Percentiles rank a stretch among this genome's conserved stretches.
phyloP scores from a whole-genome alignment of 1,284 basidiomycete species.

The Peniophora sp. region DNA sequence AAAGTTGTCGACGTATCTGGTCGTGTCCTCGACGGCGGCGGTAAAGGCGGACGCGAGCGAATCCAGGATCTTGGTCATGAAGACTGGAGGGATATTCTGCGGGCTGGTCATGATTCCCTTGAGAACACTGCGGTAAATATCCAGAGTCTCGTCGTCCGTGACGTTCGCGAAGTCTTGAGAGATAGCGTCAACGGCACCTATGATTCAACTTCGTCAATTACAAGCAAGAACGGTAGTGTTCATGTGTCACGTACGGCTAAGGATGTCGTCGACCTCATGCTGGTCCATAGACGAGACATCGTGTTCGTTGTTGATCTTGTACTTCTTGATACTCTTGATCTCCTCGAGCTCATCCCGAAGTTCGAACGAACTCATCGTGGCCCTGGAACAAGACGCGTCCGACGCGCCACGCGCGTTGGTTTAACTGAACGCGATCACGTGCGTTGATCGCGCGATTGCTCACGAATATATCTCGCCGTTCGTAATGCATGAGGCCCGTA shows the following conservation, averaged over 20 bases:
- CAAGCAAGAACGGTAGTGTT: constrained; percentile 13
- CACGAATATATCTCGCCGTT: no score
- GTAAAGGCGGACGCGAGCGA: constrained; percentile 67
- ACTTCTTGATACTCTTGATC: constrained; percentile 49
- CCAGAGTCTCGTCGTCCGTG: constrained; percentile 58
- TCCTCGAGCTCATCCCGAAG: constrained; percentile 70
- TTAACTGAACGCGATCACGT: no score
- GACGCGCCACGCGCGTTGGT: no score
- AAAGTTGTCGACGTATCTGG: constrained; percentile 58
- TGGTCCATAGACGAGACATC: constrained; percentile 45
- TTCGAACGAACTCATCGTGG: constrained; percentile 41
- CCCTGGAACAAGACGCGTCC: no score
- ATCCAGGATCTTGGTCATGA: constrained; percentile 75
- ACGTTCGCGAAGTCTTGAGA: constrained; percentile 69
- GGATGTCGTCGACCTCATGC: constrained; percentile 29
- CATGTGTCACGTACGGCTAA: constrained; percentile 44
- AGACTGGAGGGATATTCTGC: constrained; percentile 36
- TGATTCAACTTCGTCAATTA: background rate
- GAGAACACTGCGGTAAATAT: constrained; percentile 72
- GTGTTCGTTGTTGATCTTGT: constrained; percentile 57
- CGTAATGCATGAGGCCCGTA: no score
- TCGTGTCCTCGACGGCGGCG: constrained; percentile 60
- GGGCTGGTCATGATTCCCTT: constrained; percentile 46
- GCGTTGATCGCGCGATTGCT: no score
- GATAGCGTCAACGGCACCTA: constrained; percentile 70